Percentiles rank a stretch among this genome's conserved stretches.
phyloP scores from a whole-genome alignment of 2,329 filamentous ascomycete species.

The Trichoderma atroviride region DNA sequence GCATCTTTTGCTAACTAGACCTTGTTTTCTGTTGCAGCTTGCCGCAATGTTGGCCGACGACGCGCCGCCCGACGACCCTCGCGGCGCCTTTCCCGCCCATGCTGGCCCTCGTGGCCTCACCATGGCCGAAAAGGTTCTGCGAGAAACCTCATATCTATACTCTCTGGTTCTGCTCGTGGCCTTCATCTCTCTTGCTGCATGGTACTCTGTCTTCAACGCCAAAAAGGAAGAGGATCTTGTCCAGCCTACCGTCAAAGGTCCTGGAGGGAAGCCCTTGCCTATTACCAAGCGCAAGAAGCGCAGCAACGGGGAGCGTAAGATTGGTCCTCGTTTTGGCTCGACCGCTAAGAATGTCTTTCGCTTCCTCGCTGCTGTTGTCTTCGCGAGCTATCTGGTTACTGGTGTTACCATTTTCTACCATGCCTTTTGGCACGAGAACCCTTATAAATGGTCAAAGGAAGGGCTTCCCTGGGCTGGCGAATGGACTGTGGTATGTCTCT shows the following conservation, averaged over 20 bases:
- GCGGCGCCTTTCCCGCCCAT: slow-evolving; percentile 28
- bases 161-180: slow-evolving; percentile 55
- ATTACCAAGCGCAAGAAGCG: slow-evolving; percentile 60
- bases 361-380: slow-evolving; percentile 70
- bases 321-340: slow-evolving; percentile 62
- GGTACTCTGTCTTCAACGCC: slow-evolving; percentile 57
- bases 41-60: slow-evolving; percentile 44
- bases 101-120: slow-evolving; percentile 32
- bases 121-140: slow-evolving; percentile 48
- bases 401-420: slow-evolving; percentile 73
- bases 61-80: slow-evolving; percentile 35
- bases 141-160: slow-evolving; percentile 54
- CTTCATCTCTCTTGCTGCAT: slow-evolving; percentile 54
- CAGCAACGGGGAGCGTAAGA: slow-evolving; percentile 49
- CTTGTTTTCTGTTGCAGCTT: slow-evolving; percentile 32
- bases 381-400: slow-evolving; percentile 76
- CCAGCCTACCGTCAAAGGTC: slow-evolving; percentile 64
- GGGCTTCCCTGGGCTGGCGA: slow-evolving; percentile 75
- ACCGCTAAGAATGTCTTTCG: slow-evolving; percentile 72
- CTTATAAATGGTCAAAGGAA: slow-evolving; percentile 43
- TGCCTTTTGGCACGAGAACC: slow-evolving; percentile 57
- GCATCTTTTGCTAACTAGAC: slow-evolving; percentile 13
- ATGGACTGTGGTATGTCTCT: slow-evolving; percentile 68
- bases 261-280: slow-evolving; percentile 87
- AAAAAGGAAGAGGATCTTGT: slow-evolving; percentile 52